Conservation (phyloP, 1,139 yeast genomes). For the Ogataea hybrid region DNA sequence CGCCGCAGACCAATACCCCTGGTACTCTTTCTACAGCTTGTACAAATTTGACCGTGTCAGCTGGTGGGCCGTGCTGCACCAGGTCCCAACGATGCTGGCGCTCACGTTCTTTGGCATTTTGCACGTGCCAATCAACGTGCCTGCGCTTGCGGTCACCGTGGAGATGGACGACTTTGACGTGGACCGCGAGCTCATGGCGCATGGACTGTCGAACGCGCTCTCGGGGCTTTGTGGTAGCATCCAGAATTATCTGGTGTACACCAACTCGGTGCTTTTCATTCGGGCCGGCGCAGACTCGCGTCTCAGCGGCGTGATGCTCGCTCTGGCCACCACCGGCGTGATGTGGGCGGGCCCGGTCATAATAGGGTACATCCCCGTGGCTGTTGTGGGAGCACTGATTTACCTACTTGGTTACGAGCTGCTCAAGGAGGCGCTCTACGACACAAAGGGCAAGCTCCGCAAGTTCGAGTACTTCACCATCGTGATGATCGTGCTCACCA, state of each 20-base stretch:
- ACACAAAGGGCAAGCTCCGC: conserved; percentile 76
- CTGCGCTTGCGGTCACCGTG: conserved; percentile 89
- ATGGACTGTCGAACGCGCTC: conserved; percentile 86
- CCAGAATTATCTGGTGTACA: conserved; percentile 91
- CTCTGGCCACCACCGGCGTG: conserved; percentile 72
- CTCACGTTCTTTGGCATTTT: conserved; percentile 91
- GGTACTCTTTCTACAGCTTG: conserved; percentile 81
- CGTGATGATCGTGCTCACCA: conserved; percentile 76
- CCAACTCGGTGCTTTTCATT: conserved; percentile 87
- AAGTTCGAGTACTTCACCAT: conserved; percentile 82
- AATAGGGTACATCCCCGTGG: conserved; percentile 92
- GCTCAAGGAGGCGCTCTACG: conserved; percentile 79
- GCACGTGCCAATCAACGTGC: conserved; percentile 97
- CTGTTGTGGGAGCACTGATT: conserved; percentile 92
- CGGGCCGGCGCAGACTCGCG: conserved; percentile 93
- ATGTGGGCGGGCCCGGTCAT: conserved; percentile 89
- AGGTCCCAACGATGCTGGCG: conserved; percentile 92
- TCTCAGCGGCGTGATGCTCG: conserved; percentile 82
- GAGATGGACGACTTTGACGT: conserved; percentile 87
- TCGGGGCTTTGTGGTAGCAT: conserved; percentile 86
- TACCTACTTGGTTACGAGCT: conserved; percentile 89
- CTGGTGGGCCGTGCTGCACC: conserved; percentile 65
- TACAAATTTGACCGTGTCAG: conserved; percentile 71
- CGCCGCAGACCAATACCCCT: conserved; percentile 67
- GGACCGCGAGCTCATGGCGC: conserved; percentile 90